Evolutionary conservation across 768 basidiomycete species (phyloP).

Genomic region (Podaxis sp.): DNA sequence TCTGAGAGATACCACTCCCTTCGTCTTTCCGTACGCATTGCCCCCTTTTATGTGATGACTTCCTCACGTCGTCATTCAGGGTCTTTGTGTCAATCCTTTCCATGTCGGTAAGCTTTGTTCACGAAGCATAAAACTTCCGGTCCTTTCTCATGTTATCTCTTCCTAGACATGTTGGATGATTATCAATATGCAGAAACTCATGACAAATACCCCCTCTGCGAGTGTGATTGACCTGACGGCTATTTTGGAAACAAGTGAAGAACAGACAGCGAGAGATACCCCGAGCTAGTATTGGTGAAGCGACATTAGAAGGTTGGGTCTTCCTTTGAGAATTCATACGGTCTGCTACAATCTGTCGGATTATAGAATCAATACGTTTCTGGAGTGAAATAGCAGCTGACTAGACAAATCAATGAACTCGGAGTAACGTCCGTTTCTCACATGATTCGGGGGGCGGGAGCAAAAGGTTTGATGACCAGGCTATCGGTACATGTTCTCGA

Average conservation of each 20-base stretch:
- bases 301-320: too few species aligned
- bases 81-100: neutral
- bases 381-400: too few species aligned
- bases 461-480: too few species aligned
- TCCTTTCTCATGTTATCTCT: neutral
- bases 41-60: neutral
- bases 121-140: neutral
- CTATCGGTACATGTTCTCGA: too few species aligned
- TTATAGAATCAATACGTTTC: too few species aligned
- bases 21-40: conserved; percentile 6
- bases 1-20: neutral
- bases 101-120: neutral
- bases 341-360: too few species aligned
- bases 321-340: too few species aligned
- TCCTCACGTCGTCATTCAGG: neutral
- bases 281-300: neutral
- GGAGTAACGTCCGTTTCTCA: too few species aligned
- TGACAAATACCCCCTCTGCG: neutral
- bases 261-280: neutral
- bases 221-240: neutral
- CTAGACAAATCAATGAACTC: too few species aligned
- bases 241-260: neutral
- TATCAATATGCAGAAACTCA: conserved; percentile 3
- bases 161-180: conserved; percentile 1
- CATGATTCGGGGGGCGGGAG: too few species aligned